Evolutionary conservation across 1,284 basidiomycete genomes (phyloP), one percentile per base, ranked within the genome.

Genomic region (Mycena citricolor): DNA sequence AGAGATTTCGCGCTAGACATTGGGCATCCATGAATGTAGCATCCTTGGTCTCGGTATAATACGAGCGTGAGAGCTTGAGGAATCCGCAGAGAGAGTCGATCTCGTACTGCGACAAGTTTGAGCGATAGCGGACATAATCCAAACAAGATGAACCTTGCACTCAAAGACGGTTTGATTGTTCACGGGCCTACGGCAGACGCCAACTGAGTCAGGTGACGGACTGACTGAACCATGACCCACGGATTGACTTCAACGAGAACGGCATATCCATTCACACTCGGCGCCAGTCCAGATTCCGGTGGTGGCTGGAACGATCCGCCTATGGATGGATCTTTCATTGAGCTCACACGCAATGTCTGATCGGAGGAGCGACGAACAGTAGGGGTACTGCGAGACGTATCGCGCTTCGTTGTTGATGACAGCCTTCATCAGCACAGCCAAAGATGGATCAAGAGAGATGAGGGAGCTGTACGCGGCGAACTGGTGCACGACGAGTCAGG

Each of bases 31-130:
- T 79, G 62, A 90, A 83, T 1, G 84, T 84, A 1, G 69, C 50
- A 54, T 89, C 86, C 13, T 79, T 75, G 1, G 86, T 89, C 13
- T 74, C 74, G 58, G 79, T 66, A 51, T 83, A 87, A 60, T 87
- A 89, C 3, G 77, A 78, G 22, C 81, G 67, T 8, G 86, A 88
- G 8, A 90, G 69, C 60, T 90, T 81, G 55, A 81, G 61, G 66
- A 81, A 81, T 5, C 76, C 70, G 44, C 76, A 76, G 1, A 81
- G 57, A 2, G 77, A 80, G 51, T 81, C 79, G 37, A 81, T 61
- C 52, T 81, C 78, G 53, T 78, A 81, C 76, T 78, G 42, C n/a
- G 11, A 44, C 24, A 19, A 8, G n/a, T n/a, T 34, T 10, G 17
- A 16, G 10, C 11, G 21, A 3, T 19, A 8, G 16, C 12, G n/a